phyloP scores from a whole-genome alignment of 352 stramenopile genomes.

The Phytophthora pinifolia region DNA sequence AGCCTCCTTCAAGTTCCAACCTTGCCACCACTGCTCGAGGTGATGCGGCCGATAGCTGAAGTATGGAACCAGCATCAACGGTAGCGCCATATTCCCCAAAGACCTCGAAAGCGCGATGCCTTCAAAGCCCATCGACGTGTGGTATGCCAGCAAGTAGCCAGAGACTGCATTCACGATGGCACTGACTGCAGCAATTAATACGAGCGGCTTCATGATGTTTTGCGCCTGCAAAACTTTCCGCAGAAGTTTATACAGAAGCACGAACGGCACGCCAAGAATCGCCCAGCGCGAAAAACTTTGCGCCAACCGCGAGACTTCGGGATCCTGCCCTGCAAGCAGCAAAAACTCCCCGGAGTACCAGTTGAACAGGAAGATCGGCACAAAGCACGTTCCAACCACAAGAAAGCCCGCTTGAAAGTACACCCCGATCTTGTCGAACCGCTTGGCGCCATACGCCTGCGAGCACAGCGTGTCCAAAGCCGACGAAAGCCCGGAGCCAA shows the following conservation, averaged over 20 bases:
- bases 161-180: constrained; percentile 65
- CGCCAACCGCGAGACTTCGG: constrained; percentile 50
- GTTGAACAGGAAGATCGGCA: constrained; percentile 60
- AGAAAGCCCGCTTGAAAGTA: constrained; percentile 74
- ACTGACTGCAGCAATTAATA: constrained; percentile 53
- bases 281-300: constrained; percentile 62
- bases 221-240: constrained; percentile 80
- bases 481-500: constrained; percentile 62
- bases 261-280: constrained; percentile 59
- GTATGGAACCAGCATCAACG: constrained; percentile 51
- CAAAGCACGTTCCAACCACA: constrained; percentile 47
- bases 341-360: constrained; percentile 56
- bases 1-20: constrained; percentile 54
- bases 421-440: constrained; percentile 65
- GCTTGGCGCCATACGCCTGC: constrained; percentile 61
- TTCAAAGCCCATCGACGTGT: constrained; percentile 68
- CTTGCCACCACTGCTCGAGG: constrained; percentile 43
- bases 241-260: constrained; percentile 82
- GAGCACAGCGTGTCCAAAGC: constrained; percentile 80
- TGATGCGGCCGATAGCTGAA: constrained; percentile 43
- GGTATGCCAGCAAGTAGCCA: constrained; percentile 72
- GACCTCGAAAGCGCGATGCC: constrained; percentile 70
- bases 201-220: constrained; percentile 75
- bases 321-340: constrained; percentile 43
- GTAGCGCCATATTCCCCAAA: constrained; percentile 49